Base-by-base conservation (phyloP, 169 alveolate genomes). In the Plasmodium blacklocki region DNA sequence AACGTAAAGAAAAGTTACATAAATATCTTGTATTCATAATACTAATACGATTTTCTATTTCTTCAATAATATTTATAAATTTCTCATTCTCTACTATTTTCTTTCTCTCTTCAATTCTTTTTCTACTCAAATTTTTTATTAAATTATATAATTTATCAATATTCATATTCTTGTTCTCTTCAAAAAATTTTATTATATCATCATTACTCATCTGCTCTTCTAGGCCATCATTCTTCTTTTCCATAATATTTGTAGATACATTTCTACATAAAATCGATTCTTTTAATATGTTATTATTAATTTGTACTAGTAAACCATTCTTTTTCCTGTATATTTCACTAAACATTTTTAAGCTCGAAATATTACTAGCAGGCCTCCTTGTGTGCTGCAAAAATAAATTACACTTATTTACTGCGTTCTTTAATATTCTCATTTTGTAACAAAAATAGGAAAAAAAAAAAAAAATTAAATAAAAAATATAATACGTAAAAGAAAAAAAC, bases 81-180 rank as follows among this genome's bases (percentile, higher is more conserved):
- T 85, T 85, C 23, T 85, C 87, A 52, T 85, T 63, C 54, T 85
- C 92, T 52, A 85, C 76, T 9, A 85, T 71, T 85, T 71, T 70
- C 43, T 56, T 85, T 26, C 74, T 23, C 3, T 85, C 92, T 18
- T 85, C 92, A 39, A 72, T 72, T 72, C 63, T 85, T 66, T 85
- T 71, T 71, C 87, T 85, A 45, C 92, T 85, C 49, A 85, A 45
- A 71, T 45, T 85, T 85, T 85, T 85, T 43, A 85, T 64, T 71
- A 85, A 71, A 54, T 85, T 85, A 43, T 85, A 85, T 56, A 85
- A 52, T 64, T 85, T 85, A 58, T 85, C 92, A 47, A 85, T 85
- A 63, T 85, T 85, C 92, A 85, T 85, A 71, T 85, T 70, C 59
- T 85, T 85, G 49, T 85, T 85, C 9, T 85, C 87, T 70, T 85